These are phyloP conservation scores for Parmelia sp. DNA, from an alignment of 495 filamentous ascomycete genomes.

Conservation along the genomic window DNA sequence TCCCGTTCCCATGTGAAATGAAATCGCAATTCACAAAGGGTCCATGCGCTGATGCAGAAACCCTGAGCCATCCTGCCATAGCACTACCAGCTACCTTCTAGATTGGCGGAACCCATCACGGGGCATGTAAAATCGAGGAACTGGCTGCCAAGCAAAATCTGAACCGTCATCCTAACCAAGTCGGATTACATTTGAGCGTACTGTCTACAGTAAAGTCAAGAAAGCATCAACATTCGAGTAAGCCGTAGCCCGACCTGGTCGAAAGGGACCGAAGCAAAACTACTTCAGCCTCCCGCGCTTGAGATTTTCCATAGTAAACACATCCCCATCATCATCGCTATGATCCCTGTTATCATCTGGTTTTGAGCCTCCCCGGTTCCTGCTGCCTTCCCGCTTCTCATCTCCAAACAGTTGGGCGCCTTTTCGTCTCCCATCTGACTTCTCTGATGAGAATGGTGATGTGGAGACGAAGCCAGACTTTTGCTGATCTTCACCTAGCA, in stretches of 20 bases:
- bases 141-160: too few relatives aligned
- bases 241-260: neutral
- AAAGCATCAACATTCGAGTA: too few relatives aligned
- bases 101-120: too few relatives aligned
- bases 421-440: constrained; percentile 34
- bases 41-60: neutral
- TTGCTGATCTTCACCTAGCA: constrained; percentile 61
- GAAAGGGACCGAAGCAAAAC: neutral
- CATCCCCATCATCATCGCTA: constrained; percentile 37
- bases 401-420: constrained; percentile 37
- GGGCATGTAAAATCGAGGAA: too few relatives aligned
- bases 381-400: constrained; percentile 15
- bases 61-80: too few relatives aligned
- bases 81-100: too few relatives aligned
- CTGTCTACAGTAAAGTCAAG: neutral
- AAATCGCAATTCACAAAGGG: too few relatives aligned
- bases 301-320: constrained; percentile 35
- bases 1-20: neutral
- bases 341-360: constrained; percentile 25
- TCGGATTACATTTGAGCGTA: neutral
- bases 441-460: constrained; percentile 43
- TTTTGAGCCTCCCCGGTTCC: neutral
- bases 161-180: too few relatives aligned
- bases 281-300: constrained; percentile 9
- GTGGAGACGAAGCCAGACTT: constrained; percentile 47